Percentiles rank a stretch among this genome's conserved stretches.
Conservation (phyloP, 345 rosid species). For the Salix arbutifolia region DNA sequence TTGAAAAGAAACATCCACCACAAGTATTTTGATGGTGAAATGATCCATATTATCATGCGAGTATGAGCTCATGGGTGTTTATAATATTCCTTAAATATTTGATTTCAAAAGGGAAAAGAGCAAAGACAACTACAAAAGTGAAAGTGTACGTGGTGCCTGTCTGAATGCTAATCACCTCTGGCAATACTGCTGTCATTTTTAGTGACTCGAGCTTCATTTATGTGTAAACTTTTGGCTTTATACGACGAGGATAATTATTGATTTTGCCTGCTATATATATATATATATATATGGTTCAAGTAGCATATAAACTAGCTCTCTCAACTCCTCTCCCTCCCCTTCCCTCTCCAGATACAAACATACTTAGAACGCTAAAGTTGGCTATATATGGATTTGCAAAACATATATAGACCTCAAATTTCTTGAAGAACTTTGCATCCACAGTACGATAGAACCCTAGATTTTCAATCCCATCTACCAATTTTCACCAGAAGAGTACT, state of each 20-base stretch:
- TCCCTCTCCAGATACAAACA: background rate
- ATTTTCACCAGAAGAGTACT: constrained; percentile 14
- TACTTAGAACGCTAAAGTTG: background rate
- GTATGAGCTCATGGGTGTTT: no score
- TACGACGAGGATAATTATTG: constrained; percentile 13
- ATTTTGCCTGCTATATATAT: background rate
- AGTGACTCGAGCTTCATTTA: constrained; percentile 10
- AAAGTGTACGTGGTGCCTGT: background rate
- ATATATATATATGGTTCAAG: constrained; percentile 12
- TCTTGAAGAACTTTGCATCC: background rate
- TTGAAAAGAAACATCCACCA: no score
- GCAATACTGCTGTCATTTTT: constrained; percentile 5
- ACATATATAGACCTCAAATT: background rate
- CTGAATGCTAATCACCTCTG: background rate
- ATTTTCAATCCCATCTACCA: constrained; percentile 25
- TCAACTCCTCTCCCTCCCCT: background rate
- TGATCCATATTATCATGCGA: background rate
- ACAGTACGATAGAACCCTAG: constrained; percentile 29
- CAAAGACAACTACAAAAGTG: no score
- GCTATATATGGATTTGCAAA: background rate
- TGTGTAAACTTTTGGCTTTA: constrained; percentile 19
- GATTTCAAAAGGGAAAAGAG: no score
- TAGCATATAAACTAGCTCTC: constrained; percentile 11
- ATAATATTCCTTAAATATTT: no score
- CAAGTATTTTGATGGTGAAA: background rate